phyloP scores from a whole-genome alignment of 2,329 filamentous ascomycete species.

The Talaromyces sp. region DNA sequence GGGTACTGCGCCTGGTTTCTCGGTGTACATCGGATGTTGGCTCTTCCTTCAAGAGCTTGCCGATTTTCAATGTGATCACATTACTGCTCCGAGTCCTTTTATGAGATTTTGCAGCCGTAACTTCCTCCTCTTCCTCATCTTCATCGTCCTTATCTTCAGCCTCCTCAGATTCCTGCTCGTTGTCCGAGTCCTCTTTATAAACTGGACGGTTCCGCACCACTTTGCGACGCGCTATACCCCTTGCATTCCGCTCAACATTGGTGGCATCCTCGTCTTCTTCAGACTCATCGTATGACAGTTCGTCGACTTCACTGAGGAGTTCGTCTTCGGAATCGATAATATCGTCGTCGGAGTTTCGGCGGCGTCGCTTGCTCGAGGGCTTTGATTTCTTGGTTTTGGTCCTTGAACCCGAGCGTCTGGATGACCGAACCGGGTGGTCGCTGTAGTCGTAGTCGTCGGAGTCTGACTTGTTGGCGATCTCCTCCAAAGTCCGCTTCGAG shows the following conservation, averaged over 20 bases:
- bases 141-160: constrained; percentile 22
- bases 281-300: constrained; percentile 40
- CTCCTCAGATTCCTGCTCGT: constrained; percentile 44
- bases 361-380: constrained; percentile 32
- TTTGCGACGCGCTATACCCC: constrained; percentile 52
- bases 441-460: constrained; percentile 43
- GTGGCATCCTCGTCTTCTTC: constrained; percentile 38
- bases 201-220: constrained; percentile 51
- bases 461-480: constrained; percentile 39
- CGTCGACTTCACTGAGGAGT: constrained; percentile 34
- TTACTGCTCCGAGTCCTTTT: constrained; percentile 18
- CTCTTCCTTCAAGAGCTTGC: constrained; percentile 23
- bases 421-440: constrained; percentile 28
- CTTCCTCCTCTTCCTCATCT: constrained; percentile 30
- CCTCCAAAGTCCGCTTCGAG: constrained; percentile 38
- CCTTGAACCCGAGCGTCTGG: constrained; percentile 22
- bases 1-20: constrained; percentile 49
- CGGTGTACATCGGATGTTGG: constrained; percentile 19
- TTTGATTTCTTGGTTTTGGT: constrained; percentile 31
- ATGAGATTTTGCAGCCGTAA: constrained; percentile 13
- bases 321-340: constrained; percentile 33
- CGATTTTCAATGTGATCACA: constrained; percentile 27
- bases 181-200: constrained; percentile 52
- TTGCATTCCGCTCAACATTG: constrained; percentile 50
- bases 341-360: constrained; percentile 42